Evolutionary conservation across 495 filamentous ascomycete genomes (phyloP), one percentile per base, ranked within the genome.

Genomic region (Neurospora sp.): DNA sequence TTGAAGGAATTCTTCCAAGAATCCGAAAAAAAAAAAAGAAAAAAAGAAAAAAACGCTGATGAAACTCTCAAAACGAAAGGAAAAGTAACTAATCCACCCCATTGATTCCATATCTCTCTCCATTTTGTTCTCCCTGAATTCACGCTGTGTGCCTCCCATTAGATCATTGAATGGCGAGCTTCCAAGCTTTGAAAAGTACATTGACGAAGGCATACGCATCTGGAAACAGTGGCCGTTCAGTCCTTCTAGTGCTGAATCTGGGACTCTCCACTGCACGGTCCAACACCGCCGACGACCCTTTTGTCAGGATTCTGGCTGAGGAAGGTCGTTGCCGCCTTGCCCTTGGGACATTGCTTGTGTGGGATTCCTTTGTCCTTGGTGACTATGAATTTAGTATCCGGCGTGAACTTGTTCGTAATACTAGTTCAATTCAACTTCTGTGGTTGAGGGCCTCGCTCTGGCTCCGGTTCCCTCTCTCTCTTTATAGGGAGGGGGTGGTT

Each of bases 361-460:
- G 68, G 16, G 7, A 70, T 44, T 9, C 31, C 7, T 6, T 37
- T 20, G 11, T 40, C 22, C 1, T 22, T 18, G 14, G 7, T 69
- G 16, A 76, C 39, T 1, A 75, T 44, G 69, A 76, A 20, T 53
- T 71, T 72, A 14, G 73, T 69, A 53, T 74, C 79, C 0, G 79
- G 78, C 38, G 78, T 81, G 59, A 69, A 79, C 0, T 22, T 0
- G 5, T 66, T 71, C 3, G 5, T 7, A 3, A 16, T n/a, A 46
- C 11, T 12, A 40, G 16, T n/a, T 41, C 7, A n/a, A 9, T 46
- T 1, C 2, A n/a, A 8, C 18, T 46, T n/a, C 7, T 46, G 7
- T 8, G 3, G 18, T n/a, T 46, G 42, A 18, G 0, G 41, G 16
- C 7, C 41, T 5, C 31, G 31, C 31, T 31, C 31, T 31, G 31